Base-by-base conservation (phyloP, 2,329 filamentous ascomycete genomes). In the Colletotrichum sublineola region DNA sequence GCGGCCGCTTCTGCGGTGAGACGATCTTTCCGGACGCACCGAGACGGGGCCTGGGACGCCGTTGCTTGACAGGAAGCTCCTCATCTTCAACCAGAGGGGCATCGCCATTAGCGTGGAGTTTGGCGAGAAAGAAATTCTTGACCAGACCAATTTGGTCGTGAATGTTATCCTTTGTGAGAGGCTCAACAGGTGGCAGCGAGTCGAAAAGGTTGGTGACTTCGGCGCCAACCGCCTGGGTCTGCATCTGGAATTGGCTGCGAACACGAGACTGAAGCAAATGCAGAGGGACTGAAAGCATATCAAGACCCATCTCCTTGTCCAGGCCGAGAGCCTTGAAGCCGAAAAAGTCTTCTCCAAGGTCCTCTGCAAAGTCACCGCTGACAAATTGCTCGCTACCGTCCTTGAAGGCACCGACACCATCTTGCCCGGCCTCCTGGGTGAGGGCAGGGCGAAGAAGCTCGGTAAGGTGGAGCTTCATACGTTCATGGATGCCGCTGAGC, bases 271-370 rank as follows among this genome's bases (percentile, higher is more conserved):
- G 96, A 38, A 99, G 89, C 29, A 99, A 89, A 83, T 99, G 96
- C 71, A 99, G 87, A 33, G 97, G 96, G 46, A 99, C 96, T 65
- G 94, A 95, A 73, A 98, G 89, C 76, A 93, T 93, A 42, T 96
- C 92, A 74, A 96, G 87, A 24, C 95, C 95, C 79, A 98, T 93
- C 80, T 99, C 96, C 77, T 91, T 92, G 78, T 97, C 95, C 70
- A 99, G 88, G 55, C 96, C 96, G 57, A 99, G 89, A 73, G 97
- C 95, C 80, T 95, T 95, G 89, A 99, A 98, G 38, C 96, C 96
- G 79, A 99, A 99, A 88, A 98, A 99, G 83, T 99, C 96, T 85
- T 99, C 96, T 73, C 95, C 96, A 15, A 99, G 93, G 77, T 99
- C 96, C 80, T 98, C 96, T 0, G 96, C 96, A 80, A 99, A 99